Evolutionary conservation across 331 rosid genomes (phyloP).

Genomic region (Quercus lobata): DNA sequence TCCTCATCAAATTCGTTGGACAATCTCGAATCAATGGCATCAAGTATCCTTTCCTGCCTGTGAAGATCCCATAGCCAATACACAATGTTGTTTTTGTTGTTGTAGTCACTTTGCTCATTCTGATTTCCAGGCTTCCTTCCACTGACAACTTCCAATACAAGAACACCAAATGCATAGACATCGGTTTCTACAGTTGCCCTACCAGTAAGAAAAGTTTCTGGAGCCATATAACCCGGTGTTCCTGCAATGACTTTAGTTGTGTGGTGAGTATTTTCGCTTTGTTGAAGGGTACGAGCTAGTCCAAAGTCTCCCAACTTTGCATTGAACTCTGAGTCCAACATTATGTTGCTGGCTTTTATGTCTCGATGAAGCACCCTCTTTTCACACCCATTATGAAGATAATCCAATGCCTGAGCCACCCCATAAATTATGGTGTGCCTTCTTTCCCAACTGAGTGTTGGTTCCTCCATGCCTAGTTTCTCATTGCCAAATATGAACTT

Average conservation of each 20-base stretch:
- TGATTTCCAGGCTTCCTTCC: slow-evolving; percentile 58
- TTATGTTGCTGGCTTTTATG: slow-evolving; percentile 72
- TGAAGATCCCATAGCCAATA: slow-evolving; percentile 66
- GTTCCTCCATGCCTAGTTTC: not conserved
- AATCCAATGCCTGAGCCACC: slow-evolving; percentile 70
- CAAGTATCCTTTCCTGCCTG: slow-evolving; percentile 33
- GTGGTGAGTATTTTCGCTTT: slow-evolving; percentile 61
- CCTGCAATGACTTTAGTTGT: slow-evolving; percentile 76
- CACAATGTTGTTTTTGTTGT: slow-evolving; percentile 37
- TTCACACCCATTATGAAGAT: slow-evolving; percentile 70
- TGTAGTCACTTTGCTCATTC: slow-evolving; percentile 34
- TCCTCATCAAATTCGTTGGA: slow-evolving; percentile 12
- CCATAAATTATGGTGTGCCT: slow-evolving; percentile 47
- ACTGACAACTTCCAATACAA: slow-evolving; percentile 55
- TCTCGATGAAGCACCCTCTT: slow-evolving; percentile 71
- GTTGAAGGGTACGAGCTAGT: slow-evolving; percentile 55
- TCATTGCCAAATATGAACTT: slow-evolving; percentile 40
- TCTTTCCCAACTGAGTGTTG: slow-evolving; percentile 39
- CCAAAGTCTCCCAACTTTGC: slow-evolving; percentile 81
- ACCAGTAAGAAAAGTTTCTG: slow-evolving; percentile 57
- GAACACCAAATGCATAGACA: slow-evolving; percentile 73
- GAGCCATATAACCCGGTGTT: slow-evolving; percentile 87
- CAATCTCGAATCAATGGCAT: slow-evolving; percentile 42
- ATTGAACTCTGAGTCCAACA: slow-evolving; percentile 58
- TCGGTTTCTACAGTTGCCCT: slow-evolving; percentile 73